Percentiles rank a stretch among this genome's conserved stretches.
These are phyloP conservation scores for Mollisia scopiformis DNA, from an alignment of 2,329 filamentous ascomycete genomes.

Conservation along the genomic window DNA sequence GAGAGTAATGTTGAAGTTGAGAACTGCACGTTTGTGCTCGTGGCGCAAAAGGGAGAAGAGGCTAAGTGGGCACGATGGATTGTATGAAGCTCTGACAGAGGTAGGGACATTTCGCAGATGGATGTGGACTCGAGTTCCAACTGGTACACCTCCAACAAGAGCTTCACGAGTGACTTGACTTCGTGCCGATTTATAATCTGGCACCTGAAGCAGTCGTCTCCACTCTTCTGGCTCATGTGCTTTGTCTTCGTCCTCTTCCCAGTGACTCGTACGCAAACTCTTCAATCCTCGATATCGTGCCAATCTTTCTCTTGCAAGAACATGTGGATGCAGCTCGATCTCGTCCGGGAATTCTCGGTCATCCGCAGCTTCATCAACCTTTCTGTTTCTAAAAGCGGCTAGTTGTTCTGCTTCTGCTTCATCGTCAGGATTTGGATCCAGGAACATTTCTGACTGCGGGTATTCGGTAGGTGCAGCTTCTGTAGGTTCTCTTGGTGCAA, in stretches of 20 bases:
- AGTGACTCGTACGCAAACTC: conserved; percentile 82
- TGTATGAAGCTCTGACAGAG: conserved; percentile 54
- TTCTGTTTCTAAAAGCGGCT: conserved; percentile 77
- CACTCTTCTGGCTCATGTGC: conserved; percentile 89
- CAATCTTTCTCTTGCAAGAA: conserved; percentile 82
- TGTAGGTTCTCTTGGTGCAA: conserved; percentile 68
- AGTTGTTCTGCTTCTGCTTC: conserved; percentile 79
- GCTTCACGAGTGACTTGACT: conserved; percentile 79
- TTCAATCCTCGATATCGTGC: conserved; percentile 89
- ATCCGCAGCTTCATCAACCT: conserved; percentile 80
- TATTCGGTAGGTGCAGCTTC: conserved; percentile 87
- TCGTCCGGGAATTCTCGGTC: conserved; percentile 97
- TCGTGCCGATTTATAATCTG: conserved; percentile 86
- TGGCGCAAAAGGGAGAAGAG: conserved; percentile 89
- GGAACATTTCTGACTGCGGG: conserved; percentile 89
- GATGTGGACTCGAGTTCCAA: conserved; percentile 82
- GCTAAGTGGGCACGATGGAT: conserved; percentile 63
- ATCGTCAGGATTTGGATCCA: conserved; percentile 76
- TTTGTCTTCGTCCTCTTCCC: conserved; percentile 87
- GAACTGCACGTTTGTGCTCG: conserved; percentile 88
- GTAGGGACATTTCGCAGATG: conserved; percentile 66
- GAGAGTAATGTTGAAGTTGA: conserved; percentile 89
- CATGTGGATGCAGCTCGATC: conserved; percentile 89
- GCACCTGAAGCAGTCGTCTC: conserved; percentile 80
- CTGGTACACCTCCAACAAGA: conserved; percentile 81